Base-by-base conservation (phyloP, 495 filamentous ascomycete species). In the Neurospora tetrasperma region DNA sequence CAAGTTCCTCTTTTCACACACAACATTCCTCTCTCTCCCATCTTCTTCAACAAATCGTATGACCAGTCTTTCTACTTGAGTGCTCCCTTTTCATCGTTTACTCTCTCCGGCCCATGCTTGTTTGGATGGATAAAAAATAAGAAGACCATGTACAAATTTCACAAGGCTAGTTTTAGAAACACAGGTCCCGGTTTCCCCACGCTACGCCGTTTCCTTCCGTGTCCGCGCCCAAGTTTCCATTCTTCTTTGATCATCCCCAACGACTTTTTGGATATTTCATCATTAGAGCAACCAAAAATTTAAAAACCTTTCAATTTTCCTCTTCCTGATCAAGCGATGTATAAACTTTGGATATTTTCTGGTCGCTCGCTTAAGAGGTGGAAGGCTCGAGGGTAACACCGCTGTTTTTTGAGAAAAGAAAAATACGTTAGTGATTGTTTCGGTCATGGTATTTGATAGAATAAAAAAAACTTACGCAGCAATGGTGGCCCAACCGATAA, bases 401-500 rank as follows among this genome's bases (percentile, higher is more conserved):
- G 73, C 78, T 79, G 77, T 72, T 69, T 16, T 38, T 38, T 0
- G 2, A 2, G 2, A 35, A 5, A 35, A 35, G 5, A 35, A 35
- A 39, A 42, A 31, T 2, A 38, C n/a, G 69, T 76, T 71, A 76
- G 66, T 69, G 16, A 20, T 66, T 70, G 7, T 16, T 16, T 44
- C 43, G n/a, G n/a, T n/a, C n/a, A n/a, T n/a, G n/a, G n/a, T n/a
- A n/a, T n/a, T n/a, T n/a, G n/a, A n/a, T n/a, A n/a, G n/a, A n/a
- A n/a, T n/a, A n/a, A n/a, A n/a, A n/a, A 11, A 74, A 70, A 80
- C 82, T 82, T 80, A 84, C 83, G 85, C 84, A 71, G 84, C 90
- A 82, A 97, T 97, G 79, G 93, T 97, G 68, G 94, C 94, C 94
- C 95, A 97, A 77, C 95, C 94, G 76, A 98, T 98, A 80, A 97